A percentile compares a stretch with the other conserved stretches of the same genome.
Conservation (phyloP, 2,329 filamentous ascomycete genomes). For the Fusarium redolens region DNA sequence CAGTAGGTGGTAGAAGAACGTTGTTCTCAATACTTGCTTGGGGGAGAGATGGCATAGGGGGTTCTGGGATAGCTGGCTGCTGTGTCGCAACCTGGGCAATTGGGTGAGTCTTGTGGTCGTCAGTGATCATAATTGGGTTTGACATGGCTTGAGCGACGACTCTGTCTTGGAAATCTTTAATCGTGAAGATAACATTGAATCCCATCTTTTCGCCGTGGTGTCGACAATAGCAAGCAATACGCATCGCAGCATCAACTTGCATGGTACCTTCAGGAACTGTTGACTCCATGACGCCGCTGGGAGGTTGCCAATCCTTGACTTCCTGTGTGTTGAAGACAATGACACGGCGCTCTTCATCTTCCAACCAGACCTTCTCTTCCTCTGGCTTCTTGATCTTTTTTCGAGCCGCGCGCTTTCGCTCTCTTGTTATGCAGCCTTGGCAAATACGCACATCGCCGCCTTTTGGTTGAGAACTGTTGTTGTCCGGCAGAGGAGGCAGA, state of each 20-base stretch:
- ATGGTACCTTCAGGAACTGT: constrained; percentile 69
- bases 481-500: constrained; percentile 60
- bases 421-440: constrained; percentile 87
- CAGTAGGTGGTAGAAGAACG: constrained; percentile 48
- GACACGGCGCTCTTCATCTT: constrained; percentile 82
- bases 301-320: constrained; percentile 82
- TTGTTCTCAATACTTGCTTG: constrained; percentile 46
- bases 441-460: constrained; percentile 97
- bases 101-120: constrained; percentile 91
- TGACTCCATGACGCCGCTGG: constrained; percentile 63
- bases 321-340: constrained; percentile 94
- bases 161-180: constrained; percentile 82
- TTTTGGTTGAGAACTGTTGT: constrained; percentile 80
- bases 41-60: constrained; percentile 27
- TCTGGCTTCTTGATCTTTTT: constrained; percentile 96
- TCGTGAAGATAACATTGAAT: constrained; percentile 92
- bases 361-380: constrained; percentile 88
- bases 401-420: constrained; percentile 88
- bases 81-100: constrained; percentile 46
- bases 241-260: constrained; percentile 89
- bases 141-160: constrained; percentile 87
- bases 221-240: constrained; percentile 96
- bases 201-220: constrained; percentile 95
- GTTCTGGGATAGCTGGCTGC: constrained; percentile 46
- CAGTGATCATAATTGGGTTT: constrained; percentile 93